phyloP scores from a whole-genome alignment of 257 asterid species.

The Nicotiana tabacum region DNA sequence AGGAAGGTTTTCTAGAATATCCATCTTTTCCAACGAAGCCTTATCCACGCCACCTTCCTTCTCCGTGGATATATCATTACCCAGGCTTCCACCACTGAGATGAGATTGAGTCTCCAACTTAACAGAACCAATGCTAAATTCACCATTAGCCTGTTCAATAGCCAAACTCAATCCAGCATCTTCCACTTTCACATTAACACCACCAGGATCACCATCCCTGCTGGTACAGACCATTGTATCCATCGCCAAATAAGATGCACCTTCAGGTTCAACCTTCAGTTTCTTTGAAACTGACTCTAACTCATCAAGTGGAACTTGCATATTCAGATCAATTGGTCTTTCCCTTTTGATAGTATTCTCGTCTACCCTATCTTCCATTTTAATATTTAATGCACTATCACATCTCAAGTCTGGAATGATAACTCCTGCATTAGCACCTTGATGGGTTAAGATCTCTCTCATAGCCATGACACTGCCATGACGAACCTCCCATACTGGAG shows the following conservation, averaged over 20 bases:
- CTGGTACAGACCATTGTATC: slow-evolving; percentile 18
- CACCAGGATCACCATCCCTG: slow-evolving; percentile 31
- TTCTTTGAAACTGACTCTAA: slow-evolving; percentile 61
- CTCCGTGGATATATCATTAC: slow-evolving; percentile 23
- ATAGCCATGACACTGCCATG: slow-evolving; percentile 99
- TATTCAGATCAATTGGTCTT: slow-evolving; percentile 66
- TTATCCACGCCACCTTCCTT: slow-evolving; percentile 37
- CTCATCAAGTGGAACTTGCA: slow-evolving; percentile 56
- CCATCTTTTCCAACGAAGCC: slow-evolving; percentile 43
- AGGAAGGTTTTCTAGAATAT: slow-evolving; percentile 43
- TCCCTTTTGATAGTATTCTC: slow-evolving; percentile 47
- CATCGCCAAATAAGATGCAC: slow-evolving; percentile 25
- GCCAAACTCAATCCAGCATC: slow-evolving; percentile 35
- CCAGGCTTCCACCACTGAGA: slow-evolving; percentile 25
- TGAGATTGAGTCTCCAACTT: slow-evolving; percentile 54
- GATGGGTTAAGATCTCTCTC: slow-evolving; percentile 91
- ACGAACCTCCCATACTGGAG: slow-evolving; percentile 97
- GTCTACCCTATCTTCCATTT: slow-evolving; percentile 32
- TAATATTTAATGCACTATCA: slow-evolving; percentile 25
- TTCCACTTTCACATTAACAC: slow-evolving; percentile 34
- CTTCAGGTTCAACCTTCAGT: slow-evolving; percentile 58
- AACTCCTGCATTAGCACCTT: slow-evolving; percentile 91
- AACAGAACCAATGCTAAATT: slow-evolving; percentile 31
- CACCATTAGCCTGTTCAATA: slow-evolving; percentile 44
- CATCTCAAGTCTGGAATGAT: slow-evolving; percentile 49